phyloP scores from a whole-genome alignment of 2,329 filamentous ascomycete genomes.

The Elsinoe arachidis region DNA sequence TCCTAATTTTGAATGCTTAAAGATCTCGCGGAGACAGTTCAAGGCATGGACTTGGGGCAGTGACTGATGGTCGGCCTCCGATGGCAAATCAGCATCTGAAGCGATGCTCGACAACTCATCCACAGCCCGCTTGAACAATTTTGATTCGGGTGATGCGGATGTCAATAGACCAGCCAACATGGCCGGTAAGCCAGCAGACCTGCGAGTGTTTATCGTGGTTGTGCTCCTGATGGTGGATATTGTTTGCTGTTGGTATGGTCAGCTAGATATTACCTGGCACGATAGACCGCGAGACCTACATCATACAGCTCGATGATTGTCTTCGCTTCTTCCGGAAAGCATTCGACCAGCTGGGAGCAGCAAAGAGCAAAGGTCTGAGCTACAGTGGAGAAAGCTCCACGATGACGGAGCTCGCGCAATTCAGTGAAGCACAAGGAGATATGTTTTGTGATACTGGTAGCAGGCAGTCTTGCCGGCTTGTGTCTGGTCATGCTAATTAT shows the following conservation, averaged over 20 bases:
- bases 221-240: slow-evolving; percentile 64
- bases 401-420: slow-evolving; percentile 72
- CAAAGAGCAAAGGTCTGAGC: slow-evolving; percentile 77
- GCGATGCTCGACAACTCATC: slow-evolving; percentile 53
- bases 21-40: slow-evolving; percentile 87
- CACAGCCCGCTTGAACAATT: slow-evolving; percentile 58
- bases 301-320: slow-evolving; percentile 30
- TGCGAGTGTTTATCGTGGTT: slow-evolving; percentile 68
- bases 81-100: slow-evolving; percentile 34
- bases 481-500: slow-evolving; percentile 18
- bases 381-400: slow-evolving; percentile 89
- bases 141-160: slow-evolving; percentile 46
- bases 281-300: background rate
- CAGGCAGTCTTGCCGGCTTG: background rate
- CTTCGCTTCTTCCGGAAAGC: slow-evolving; percentile 33
- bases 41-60: slow-evolving; percentile 89
- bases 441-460: background rate
- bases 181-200: slow-evolving; percentile 86
- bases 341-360: slow-evolving; percentile 57
- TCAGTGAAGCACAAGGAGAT: slow-evolving; percentile 68
- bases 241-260: slow-evolving; percentile 43
- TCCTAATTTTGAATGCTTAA: slow-evolving; percentile 71
- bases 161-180: slow-evolving; percentile 74
- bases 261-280: background rate
- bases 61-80: slow-evolving; percentile 44